Evolutionary conservation across 352 stramenopile species (phyloP), one percentile per base, ranked within the genome.

Genomic region (Phytophthora nicotianae): DNA sequence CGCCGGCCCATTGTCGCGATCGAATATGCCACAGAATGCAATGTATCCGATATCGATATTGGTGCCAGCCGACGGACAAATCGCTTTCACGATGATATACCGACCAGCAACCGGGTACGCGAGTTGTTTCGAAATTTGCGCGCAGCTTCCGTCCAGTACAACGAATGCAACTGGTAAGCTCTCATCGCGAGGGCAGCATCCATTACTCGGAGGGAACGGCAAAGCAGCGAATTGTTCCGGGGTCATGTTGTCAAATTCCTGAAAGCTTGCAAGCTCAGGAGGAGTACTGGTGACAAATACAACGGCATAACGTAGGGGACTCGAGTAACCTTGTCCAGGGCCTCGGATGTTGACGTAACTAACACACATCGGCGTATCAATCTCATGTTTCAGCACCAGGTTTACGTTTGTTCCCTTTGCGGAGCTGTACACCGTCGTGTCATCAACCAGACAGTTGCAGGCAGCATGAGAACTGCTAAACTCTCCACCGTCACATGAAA

Each of bases 31-130:
- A n/a, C 69, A 93, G 40, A 93, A 78, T 2, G 85, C 88, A 38
- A 95, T 62, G 59, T 91, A 93, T 10, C 88, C 86, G 17, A 94
- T 65, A 26, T 96, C 86, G 33, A 96, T 96, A 46, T 95, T 96
- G n/a, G 70, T 65, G 14, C 84, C 85, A 11, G 75, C 60, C 0
- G 83, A 77, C 7, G 88, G 73, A 24, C 82, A 76, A 27, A 96
- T 58, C 10, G 91, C 70, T 55, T 96, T 96, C 3, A 94, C 65
- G 6, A 95, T 57, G 37, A 95, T 79, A 38, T 93, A 96, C 10
- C 88, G 72, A 48, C 88, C 88, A 21, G 77, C 83, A 8, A 91
- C 71, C 13, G 86, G 81, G 27, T 73, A 70, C 1, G 82, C 74
- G 14, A 96, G 62, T 48, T 91, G 83, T 57, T 93, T 95, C 3